phyloP scores from a whole-genome alignment of 768 basidiomycete genomes.

The Neoboletus subvelutipes region DNA sequence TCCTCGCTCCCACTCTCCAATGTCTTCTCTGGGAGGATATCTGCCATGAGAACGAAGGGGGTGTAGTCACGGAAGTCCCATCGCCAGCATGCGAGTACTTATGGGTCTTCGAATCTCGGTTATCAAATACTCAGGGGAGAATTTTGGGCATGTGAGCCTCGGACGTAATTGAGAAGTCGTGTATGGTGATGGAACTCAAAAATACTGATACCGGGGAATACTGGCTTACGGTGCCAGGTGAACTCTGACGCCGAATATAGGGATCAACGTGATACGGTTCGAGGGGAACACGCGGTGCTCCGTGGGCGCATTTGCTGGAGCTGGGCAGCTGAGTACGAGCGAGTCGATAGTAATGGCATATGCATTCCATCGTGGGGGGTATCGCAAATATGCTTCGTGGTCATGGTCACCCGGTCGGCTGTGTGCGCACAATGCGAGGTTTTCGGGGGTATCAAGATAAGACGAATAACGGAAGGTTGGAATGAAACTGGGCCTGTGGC shows the following conservation, averaged over 20 bases:
- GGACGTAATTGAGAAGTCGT: slow-evolving; percentile 11
- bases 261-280: neutral
- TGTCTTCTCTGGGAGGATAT: slow-evolving; percentile 19
- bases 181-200: neutral
- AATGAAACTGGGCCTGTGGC: neutral
- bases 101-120: neutral
- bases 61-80: neutral
- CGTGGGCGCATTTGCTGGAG: neutral
- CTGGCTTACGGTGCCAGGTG: neutral
- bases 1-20: slow-evolving; percentile 30
- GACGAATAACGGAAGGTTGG: neutral
- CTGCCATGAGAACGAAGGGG: slow-evolving; percentile 13
- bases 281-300: neutral
- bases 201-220: neutral
- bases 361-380: neutral
- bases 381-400: neutral
- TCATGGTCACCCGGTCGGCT: neutral
- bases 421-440: neutral
- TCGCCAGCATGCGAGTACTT: slow-evolving; percentile 10
- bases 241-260: neutral
- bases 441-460: neutral
- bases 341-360: no score
- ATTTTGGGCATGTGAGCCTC: slow-evolving; percentile 12
- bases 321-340: neutral
- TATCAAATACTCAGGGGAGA: neutral